Base-by-base conservation (phyloP, 164 flowering plant genomes). In the Warburgia ugandensis region DNA sequence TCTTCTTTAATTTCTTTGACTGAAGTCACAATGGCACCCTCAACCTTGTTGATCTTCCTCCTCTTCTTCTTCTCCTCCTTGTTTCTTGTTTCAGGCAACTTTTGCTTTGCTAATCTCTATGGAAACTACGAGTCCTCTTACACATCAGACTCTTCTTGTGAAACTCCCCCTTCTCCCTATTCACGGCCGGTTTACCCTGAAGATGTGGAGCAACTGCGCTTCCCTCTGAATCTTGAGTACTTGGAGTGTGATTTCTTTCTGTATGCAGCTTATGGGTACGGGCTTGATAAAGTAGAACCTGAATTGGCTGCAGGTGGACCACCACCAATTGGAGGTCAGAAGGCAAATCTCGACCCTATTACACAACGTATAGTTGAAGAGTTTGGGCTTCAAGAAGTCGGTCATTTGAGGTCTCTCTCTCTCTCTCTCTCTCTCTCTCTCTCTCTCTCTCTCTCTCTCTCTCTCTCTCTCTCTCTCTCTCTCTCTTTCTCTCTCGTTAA, bases 151-250 rank as follows among this genome's bases (percentile, higher is more conserved):
- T n/a, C n/a, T n/a, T n/a, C n/a, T n/a, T n/a, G n/a, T n/a, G n/a
- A n/a, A n/a, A n/a, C 48, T 22, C 30, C 28, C 12, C 52, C 60
- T 2, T 5, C n/a, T n/a, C n/a, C 22, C 2, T 4, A 5, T 13
- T 20, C 19, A 20, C 26, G 39, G 16, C 42, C 54, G 2, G 39
- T 61, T 13, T 13, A 36, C 30, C 52, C 64, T n/a, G 42, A 17
- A 13, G 83, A 78, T 44, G 29, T 66, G 16, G 61, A 73, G 26
- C 5, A 25, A 9, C 14, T 78, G 22, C 73, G 68, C 27, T 74
- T 78, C 55, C 61, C 84, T n/a, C 21, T 43, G 45, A 79, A 79
- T 40, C 47, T 79, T 11, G 84, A 79, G 61, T 45, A 47, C 69
- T 58, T 71, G 30, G 81, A 76, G 48, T 58, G 67, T 9, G 84